phyloP scores from a whole-genome alignment of 305 asterid genomes.

The Fraxinus dipetala region DNA sequence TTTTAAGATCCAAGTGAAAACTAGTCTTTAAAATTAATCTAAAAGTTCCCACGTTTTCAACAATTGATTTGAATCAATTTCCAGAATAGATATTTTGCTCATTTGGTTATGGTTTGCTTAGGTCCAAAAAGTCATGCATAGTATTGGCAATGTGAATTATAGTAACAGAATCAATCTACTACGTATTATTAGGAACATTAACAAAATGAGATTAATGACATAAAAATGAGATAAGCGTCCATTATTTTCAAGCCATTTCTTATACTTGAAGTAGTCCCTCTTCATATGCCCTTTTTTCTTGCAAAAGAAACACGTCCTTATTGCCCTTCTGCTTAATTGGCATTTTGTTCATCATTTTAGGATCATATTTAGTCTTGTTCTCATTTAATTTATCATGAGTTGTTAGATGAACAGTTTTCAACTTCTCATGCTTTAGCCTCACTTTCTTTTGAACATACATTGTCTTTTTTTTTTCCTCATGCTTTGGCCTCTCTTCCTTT shows the following conservation, averaged over 20 bases:
- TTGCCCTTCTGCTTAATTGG: too few species aligned
- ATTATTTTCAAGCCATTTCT: background rate
- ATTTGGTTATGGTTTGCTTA: background rate
- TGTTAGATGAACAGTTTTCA: too few species aligned
- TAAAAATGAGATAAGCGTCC: background rate
- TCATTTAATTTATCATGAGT: too few species aligned
- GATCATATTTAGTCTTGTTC: too few species aligned
- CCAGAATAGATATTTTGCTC: conserved; percentile 2
- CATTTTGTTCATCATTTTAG: too few species aligned
- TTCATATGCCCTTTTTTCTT: too few species aligned
- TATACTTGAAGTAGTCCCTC: background rate
- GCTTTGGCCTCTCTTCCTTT: too few species aligned
- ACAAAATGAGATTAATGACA: conserved; percentile 10
- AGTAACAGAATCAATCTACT: conserved; percentile 14
- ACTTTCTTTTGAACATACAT: too few species aligned
- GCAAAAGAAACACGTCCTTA: too few species aligned
- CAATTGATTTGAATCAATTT: background rate
- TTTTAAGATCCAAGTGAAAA: background rate
- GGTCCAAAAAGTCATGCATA: background rate
- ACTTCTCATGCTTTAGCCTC: too few species aligned
- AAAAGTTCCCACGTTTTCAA: background rate
- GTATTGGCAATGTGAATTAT: conserved; percentile 10
- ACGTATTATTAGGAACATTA: background rate
- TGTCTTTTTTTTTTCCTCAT: too few species aligned
- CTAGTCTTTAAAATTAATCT: background rate